Base-by-base conservation (phyloP, 2,329 filamentous ascomycete species). In the Rhytidhysteron rufulum region DNA sequence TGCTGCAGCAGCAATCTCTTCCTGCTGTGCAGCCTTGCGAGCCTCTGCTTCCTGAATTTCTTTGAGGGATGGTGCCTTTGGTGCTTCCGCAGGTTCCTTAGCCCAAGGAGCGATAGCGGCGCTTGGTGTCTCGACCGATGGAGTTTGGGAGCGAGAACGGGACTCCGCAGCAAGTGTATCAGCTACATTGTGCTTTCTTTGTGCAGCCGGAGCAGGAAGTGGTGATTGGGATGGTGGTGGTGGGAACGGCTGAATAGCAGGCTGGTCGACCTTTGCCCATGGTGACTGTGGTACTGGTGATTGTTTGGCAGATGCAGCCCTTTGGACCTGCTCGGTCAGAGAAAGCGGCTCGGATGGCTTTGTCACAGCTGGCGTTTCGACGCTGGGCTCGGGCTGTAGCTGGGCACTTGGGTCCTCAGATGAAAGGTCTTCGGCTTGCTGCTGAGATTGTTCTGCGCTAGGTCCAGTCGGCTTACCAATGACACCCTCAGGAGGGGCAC, bases 21-120 rank as follows among this genome's bases (percentile, higher is more conserved):
- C 91, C 10, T 81, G 83, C 67, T 94, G 87, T 37, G 91, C 91
- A 9, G 90, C 90, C 63, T 93, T 94, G 58, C 86, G 88, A 25
- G 91, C 91, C 65, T 98, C 93, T 4, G 88, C 85, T 65, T 95
- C 91, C 64, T 98, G 93, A 18, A 98, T 98, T 60, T 98, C 90
- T 69, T 89, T 95, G 47, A 98, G 72, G 44, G 90, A 96, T 2
- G 91, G 93, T 0, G 89, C 90, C 65, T 87, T 94, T 30, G 87
- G 81, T 4, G 74, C 69, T 35, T 86, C 84, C 30, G 72, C 69
- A 3, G 79, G 78, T 49, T 97, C 89, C 63, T 93, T 93, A 4
- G 93, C 93, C 93, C 93, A 98, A 0, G 93, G 93, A 1, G 93
- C 93, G 50, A 96, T 71, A 0, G 91, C 88, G 4, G 89, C 75